phyloP scores from a whole-genome alignment of 257 asterid species.

The Fraxinus quadrangulata region DNA sequence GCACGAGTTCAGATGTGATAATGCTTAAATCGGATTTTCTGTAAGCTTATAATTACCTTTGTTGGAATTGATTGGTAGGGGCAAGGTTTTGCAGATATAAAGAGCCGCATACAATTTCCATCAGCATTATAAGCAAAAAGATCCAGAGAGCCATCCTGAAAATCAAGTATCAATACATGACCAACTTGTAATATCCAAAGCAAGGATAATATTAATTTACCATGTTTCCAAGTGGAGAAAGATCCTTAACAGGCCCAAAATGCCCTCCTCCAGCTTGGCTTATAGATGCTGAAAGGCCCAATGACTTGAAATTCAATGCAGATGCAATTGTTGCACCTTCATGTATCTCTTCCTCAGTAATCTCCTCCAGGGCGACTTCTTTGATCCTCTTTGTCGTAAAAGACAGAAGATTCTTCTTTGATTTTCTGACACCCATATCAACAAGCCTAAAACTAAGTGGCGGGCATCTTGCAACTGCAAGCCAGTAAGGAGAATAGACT shows the following conservation, averaged over 20 bases:
- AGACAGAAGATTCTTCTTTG: slow-evolving; percentile 59
- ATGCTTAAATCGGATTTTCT: slow-evolving; percentile 13
- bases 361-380: slow-evolving; percentile 76
- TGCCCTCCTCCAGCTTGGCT: slow-evolving; percentile 65
- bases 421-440: slow-evolving; percentile 49
- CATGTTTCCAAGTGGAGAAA: slow-evolving; percentile 89
- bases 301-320: slow-evolving; percentile 71
- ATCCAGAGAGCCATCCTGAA: slow-evolving; percentile 94
- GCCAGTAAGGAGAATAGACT: slow-evolving; percentile 89
- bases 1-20: slow-evolving; percentile 31
- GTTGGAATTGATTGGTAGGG: slow-evolving; percentile 90
- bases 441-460: slow-evolving; percentile 81
- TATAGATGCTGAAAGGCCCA: slow-evolving; percentile 81
- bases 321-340: slow-evolving; percentile 93
- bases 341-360: slow-evolving; percentile 79
- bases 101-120: slow-evolving; percentile 77
- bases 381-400: slow-evolving; percentile 54
- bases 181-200: slow-evolving; percentile 9
- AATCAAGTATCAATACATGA: slow-evolving; percentile 27
- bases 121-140: slow-evolving; percentile 72
- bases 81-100: slow-evolving; percentile 82
- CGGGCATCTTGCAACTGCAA: slow-evolving; percentile 83
- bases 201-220: slow-evolving; percentile 44
- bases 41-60: slow-evolving; percentile 59
- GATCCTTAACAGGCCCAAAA: slow-evolving; percentile 84